Percentiles rank a stretch among this genome's conserved stretches.
These are phyloP conservation scores for Aspergillus texensis DNA, from an alignment of 2,329 filamentous ascomycete genomes.

Conservation along the genomic window DNA sequence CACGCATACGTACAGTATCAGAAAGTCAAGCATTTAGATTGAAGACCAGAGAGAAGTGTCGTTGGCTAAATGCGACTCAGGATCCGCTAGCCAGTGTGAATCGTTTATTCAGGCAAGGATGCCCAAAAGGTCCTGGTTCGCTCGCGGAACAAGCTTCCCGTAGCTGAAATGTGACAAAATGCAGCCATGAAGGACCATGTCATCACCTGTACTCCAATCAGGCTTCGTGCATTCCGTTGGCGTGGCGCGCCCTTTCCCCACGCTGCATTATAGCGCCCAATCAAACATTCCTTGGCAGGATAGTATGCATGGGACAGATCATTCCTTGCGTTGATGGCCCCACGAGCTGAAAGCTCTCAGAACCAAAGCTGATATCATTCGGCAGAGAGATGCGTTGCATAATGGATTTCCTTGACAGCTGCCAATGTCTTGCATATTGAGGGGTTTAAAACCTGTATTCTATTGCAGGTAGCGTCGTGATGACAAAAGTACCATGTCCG, in stretches of 20 bases:
- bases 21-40: no score
- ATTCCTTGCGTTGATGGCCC: not conserved
- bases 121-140: no score
- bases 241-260: not conserved
- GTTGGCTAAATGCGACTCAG: accelerated
- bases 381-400: not conserved
- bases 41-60: no score
- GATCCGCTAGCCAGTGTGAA: no score
- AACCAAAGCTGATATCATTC: not conserved
- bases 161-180: not conserved
- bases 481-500: not conserved
- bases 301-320: not conserved
- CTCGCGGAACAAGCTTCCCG: not conserved
- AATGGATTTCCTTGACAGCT: not conserved
- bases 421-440: not conserved
- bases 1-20: no score
- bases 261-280: not conserved
- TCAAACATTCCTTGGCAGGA: not conserved
- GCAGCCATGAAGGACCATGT: not conserved
- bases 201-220: not conserved
- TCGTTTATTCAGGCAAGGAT: not conserved
- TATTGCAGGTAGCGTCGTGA: not conserved
- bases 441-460: not conserved
- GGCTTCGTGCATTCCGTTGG: not conserved
- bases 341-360: not conserved